A percentile compares a stretch with the other conserved stretches of the same genome.
Conservation (phyloP, 441 rosid species). For the Gossypium aridum region DNA sequence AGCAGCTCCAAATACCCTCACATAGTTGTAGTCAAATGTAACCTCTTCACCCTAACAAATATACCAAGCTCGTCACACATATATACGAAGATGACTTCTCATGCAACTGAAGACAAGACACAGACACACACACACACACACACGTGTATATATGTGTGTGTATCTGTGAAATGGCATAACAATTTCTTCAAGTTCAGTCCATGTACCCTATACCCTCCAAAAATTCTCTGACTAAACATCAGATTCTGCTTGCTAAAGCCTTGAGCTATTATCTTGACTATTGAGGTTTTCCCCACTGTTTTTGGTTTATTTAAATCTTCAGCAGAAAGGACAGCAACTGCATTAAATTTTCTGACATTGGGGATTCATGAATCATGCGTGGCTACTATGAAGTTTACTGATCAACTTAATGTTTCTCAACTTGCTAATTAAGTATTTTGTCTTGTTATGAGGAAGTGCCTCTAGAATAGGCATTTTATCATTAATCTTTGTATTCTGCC, state of each 20-base stretch:
- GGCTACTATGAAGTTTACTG: background rate
- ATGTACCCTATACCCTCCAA: background rate
- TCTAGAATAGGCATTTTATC: background rate
- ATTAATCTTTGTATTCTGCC: background rate
- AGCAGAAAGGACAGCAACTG: background rate
- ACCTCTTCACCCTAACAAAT: slow-evolving; percentile 77
- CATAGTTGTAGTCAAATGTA: slow-evolving; percentile 97
- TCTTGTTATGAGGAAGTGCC: background rate
- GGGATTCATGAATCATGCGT: background rate
- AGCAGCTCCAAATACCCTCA: slow-evolving; percentile 98
- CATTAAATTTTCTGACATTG: background rate
- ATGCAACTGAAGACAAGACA: background rate
- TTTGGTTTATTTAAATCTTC: background rate
- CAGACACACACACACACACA: background rate
- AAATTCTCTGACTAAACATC: background rate
- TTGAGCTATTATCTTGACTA: background rate
- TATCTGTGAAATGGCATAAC: background rate
- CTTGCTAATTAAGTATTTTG: background rate
- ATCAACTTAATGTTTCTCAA: background rate
- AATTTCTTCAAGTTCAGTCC: background rate
- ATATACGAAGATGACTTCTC: slow-evolving; percentile 6
- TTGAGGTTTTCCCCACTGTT: background rate
- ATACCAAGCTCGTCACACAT: slow-evolving; percentile 11
- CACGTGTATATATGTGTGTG: background rate
- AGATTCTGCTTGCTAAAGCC: background rate